These are phyloP conservation scores for Tolypocladium inflatum DNA, from an alignment of 2,329 filamentous ascomycete genomes.

Conservation along the genomic window DNA sequence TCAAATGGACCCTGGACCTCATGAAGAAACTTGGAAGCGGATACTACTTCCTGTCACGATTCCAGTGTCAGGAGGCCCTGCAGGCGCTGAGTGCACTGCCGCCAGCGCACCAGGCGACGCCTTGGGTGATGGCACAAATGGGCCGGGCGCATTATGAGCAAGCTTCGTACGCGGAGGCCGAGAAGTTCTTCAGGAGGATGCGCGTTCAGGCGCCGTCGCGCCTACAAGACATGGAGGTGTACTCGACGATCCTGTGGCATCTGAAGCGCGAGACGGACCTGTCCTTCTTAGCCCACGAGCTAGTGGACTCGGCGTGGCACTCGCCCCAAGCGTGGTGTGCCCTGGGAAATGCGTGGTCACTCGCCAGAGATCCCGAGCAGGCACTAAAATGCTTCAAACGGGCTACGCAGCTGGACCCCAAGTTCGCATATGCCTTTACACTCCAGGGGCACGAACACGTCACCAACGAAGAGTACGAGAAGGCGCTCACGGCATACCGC, in stretches of 20 bases:
- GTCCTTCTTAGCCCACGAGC: constrained; percentile 82
- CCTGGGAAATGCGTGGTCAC: constrained; percentile 87
- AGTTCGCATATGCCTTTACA: constrained; percentile 92
- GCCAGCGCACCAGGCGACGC: constrained; percentile 71
- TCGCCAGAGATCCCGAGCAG: constrained; percentile 87
- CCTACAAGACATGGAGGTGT: constrained; percentile 93
- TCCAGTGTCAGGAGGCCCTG: constrained; percentile 68
- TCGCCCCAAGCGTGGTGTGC: constrained; percentile 96
- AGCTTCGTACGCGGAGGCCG: constrained; percentile 74
- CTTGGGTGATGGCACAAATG: constrained; percentile 87
- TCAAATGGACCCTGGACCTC: constrained; percentile 69
- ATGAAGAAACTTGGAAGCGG: constrained; percentile 74
- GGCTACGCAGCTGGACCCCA: constrained; percentile 80
- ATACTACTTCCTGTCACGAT: constrained; percentile 70
- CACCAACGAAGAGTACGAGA: constrained; percentile 93
- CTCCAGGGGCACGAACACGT: constrained; percentile 94
- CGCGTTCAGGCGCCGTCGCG: constrained; percentile 72
- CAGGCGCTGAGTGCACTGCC: constrained; percentile 64
- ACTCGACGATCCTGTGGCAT: constrained; percentile 98
- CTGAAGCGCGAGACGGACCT: constrained; percentile 86
- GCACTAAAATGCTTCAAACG: constrained; percentile 91
- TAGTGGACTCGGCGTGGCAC: constrained; percentile 78
- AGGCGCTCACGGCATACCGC: constrained; percentile 80
- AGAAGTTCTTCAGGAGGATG: constrained; percentile 74
- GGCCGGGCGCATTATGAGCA: constrained; percentile 89